phyloP scores from a whole-genome alignment of 73 alveolate species.

The Loxodes magnus region DNA sequence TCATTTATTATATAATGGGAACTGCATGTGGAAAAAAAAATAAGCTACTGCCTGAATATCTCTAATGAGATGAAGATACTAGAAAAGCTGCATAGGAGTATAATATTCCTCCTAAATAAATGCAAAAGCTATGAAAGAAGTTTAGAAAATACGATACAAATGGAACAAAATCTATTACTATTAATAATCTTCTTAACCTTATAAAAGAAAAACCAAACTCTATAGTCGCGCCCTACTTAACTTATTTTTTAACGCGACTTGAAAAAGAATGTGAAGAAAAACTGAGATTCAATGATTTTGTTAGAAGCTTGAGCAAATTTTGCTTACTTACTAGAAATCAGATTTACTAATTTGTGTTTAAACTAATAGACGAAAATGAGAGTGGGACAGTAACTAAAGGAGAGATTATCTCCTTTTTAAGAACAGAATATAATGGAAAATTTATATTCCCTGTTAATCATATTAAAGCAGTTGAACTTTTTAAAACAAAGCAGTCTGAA shows the following conservation, averaged over 20 bases:
- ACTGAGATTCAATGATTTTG: conserved; percentile 2
- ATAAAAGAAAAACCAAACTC: conserved; percentile 6
- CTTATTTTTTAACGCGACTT: neutral
- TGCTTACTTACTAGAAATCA: conserved; percentile 7
- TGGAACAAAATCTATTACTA: too few species aligned
- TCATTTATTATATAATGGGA: too few species aligned
- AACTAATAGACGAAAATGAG: conserved; percentile 6
- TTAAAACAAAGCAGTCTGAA: conserved; percentile 3
- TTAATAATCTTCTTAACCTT: too few species aligned
- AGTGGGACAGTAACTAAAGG: conserved; percentile 3
- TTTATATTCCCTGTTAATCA: neutral
- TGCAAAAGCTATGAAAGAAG: too few species aligned
- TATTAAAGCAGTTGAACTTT: conserved; percentile 7
- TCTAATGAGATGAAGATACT: too few species aligned
- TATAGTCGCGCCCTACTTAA: conserved; percentile 11
- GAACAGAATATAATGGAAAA: neutral
- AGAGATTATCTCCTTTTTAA: neutral
- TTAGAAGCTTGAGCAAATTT: neutral
- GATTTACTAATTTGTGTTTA: conserved; percentile 11
- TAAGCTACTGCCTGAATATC: too few species aligned
- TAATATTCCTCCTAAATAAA: too few species aligned
- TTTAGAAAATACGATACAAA: too few species aligned
- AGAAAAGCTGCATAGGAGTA: too few species aligned
- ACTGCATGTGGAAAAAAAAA: too few species aligned
- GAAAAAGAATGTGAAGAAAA: conserved; percentile 3